Percentiles rank a stretch among this genome's conserved stretches.
phyloP scores from a whole-genome alignment of 2,329 filamentous ascomycete genomes.

The Gaeumannomyces sp. region DNA sequence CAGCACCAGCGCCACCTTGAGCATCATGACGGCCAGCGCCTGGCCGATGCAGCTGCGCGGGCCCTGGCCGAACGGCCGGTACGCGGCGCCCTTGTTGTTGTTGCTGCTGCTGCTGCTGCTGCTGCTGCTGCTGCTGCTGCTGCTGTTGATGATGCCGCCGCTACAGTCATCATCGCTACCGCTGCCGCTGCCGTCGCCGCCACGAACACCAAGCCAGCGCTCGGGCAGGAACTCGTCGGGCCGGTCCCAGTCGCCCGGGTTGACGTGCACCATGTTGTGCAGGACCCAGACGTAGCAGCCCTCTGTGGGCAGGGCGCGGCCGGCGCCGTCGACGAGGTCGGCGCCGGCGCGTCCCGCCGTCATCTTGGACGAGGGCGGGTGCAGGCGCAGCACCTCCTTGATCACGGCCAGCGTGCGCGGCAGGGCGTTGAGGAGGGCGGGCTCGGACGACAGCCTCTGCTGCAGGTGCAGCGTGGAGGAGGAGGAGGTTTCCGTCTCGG shows the following conservation, averaged over 20 bases:
- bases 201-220: slow-evolving; percentile 31
- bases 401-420: slow-evolving; percentile 48
- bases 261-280: slow-evolving; percentile 30
- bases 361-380: slow-evolving; percentile 42
- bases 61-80: slow-evolving; percentile 49
- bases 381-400: slow-evolving; percentile 49
- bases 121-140: slow-evolving; percentile 25
- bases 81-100: slow-evolving; percentile 40
- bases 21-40: slow-evolving; percentile 15
- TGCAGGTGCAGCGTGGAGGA: slow-evolving; percentile 16
- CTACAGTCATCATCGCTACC: too few species aligned
- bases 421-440: slow-evolving; percentile 3
- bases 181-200: slow-evolving; percentile 25
- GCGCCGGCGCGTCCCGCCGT: slow-evolving; percentile 32
- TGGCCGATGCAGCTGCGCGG: slow-evolving; percentile 51
- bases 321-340: slow-evolving; percentile 34
- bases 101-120: slow-evolving; percentile 26
- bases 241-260: slow-evolving; percentile 34
- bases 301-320: slow-evolving; percentile 37
- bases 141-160: slow-evolving; percentile 25
- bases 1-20: slow-evolving; percentile 13
- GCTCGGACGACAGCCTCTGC: slow-evolving; percentile 5
- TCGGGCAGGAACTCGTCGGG: slow-evolving; percentile 41
- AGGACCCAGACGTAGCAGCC: slow-evolving; percentile 36
- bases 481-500: not conserved